phyloP scores from a whole-genome alignment of 2,329 filamentous ascomycete genomes.

The Botryotinia globosa region DNA sequence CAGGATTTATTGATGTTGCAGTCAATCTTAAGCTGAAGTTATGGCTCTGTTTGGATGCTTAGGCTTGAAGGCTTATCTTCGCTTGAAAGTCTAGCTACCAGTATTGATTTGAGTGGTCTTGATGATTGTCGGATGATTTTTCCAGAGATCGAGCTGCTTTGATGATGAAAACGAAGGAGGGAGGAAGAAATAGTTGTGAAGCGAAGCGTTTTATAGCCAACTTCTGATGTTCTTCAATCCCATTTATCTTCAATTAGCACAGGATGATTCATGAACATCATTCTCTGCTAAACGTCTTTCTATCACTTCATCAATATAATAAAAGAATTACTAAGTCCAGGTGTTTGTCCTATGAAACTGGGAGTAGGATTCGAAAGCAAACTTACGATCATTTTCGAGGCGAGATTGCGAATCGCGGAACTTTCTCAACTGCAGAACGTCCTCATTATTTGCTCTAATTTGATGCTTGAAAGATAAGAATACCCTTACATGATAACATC shows the following conservation, averaged over 20 bases:
- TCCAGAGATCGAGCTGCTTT: neutral
- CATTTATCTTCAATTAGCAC: neutral
- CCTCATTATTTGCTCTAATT: neutral
- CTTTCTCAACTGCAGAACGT: too few species aligned
- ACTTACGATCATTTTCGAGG: neutral
- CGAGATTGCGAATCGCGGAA: neutral
- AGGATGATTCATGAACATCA: neutral
- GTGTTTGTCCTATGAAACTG: neutral
- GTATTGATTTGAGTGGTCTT: neutral
- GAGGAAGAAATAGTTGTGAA: neutral
- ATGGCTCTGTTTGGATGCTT: neutral
- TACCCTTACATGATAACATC: fast-evolving
- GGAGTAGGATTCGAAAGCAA: neutral
- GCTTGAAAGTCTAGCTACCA: too few species aligned
- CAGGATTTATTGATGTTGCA: neutral
- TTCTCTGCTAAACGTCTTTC: fast-evolving
- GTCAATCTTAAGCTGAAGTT: neutral
- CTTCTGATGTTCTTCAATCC: neutral
- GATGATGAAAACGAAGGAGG: neutral
- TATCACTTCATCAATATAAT: neutral
- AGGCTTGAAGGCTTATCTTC: neutral
- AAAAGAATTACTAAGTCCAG: neutral
- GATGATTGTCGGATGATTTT: neutral
- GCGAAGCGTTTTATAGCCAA: neutral
- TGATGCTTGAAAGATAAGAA: neutral